Percentiles rank a stretch among this genome's conserved stretches.
Evolutionary conservation across 768 basidiomycete species (phyloP).

Genomic region (Coprinellus micaceus): DNA sequence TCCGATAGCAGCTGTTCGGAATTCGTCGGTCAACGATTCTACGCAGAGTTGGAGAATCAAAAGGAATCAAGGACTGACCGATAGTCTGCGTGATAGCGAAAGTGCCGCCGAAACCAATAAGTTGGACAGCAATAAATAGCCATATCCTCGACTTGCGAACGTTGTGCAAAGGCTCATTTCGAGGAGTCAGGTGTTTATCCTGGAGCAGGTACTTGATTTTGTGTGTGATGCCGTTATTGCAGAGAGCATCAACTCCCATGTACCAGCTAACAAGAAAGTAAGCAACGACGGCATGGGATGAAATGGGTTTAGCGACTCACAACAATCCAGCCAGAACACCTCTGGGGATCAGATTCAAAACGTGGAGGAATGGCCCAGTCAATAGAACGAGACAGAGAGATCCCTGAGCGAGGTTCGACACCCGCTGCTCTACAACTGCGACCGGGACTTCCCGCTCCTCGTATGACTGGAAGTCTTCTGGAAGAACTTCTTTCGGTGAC

Average conservation of each 20-base stretch:
- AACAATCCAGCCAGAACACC: conserved; percentile 82
- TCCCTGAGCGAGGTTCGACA: conserved; percentile 87
- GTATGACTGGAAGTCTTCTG: conserved; percentile 6
- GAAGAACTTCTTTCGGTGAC: background rate
- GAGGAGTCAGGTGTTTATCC: conserved; percentile 60
- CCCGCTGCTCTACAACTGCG: conserved; percentile 87
- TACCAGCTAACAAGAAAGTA: conserved; percentile 58
- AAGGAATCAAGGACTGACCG: conserved; percentile 40
- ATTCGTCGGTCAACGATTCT: no score
- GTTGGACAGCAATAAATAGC: conserved; percentile 70
- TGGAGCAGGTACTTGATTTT: conserved; percentile 78
- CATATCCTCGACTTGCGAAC: conserved; percentile 74
- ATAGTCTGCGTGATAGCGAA: conserved; percentile 90
- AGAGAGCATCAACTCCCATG: conserved; percentile 84
- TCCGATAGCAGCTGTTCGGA: conserved; percentile 69
- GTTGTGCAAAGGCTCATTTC: conserved; percentile 64
- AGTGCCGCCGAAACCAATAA: conserved; percentile 81
- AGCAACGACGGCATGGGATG: background rate
- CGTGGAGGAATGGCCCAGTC: conserved; percentile 75
- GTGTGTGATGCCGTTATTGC: conserved; percentile 76
- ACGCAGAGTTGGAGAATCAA: background rate
- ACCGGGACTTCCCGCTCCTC: conserved; percentile 49
- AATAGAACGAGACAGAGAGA: conserved; percentile 74
- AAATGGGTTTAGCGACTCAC: conserved; percentile 36
- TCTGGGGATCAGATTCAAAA: conserved; percentile 76